A percentile compares a stretch with the other conserved stretches of the same genome.
These are phyloP conservation scores for Penicillium sp. DNA, from an alignment of 2,329 filamentous ascomycete species.

Conservation along the genomic window DNA sequence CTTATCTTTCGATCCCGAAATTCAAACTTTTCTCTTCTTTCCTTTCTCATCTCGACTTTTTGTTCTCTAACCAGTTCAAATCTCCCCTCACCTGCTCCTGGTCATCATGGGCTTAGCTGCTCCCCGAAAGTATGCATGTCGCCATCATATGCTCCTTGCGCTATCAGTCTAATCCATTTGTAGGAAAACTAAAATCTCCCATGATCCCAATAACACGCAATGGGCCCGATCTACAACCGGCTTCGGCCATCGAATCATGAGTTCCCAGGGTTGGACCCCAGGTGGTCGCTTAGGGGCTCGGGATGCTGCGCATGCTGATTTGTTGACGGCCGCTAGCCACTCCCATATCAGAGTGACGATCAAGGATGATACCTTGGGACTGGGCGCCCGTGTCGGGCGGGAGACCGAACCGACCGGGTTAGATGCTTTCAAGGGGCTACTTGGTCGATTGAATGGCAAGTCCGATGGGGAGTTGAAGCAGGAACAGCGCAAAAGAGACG, in stretches of 20 bases:
- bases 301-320: slow-evolving; percentile 70
- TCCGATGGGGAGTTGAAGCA: slow-evolving; percentile 69
- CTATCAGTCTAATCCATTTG: slow-evolving; percentile 7
- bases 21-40: slow-evolving; percentile 7
- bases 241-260: slow-evolving; percentile 88
- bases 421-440: slow-evolving; percentile 78
- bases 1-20: slow-evolving; percentile 1
- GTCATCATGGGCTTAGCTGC: slow-evolving; percentile 66
- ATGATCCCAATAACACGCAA: slow-evolving; percentile 93
- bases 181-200: slow-evolving; percentile 70
- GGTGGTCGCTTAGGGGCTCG: slow-evolving; percentile 78
- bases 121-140: slow-evolving; percentile 60
- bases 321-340: slow-evolving; percentile 76
- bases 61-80: background rate
- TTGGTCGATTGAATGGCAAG: slow-evolving; percentile 88
- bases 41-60: background rate
- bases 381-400: slow-evolving; percentile 76
- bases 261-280: slow-evolving; percentile 85
- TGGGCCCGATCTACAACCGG: slow-evolving; percentile 80
- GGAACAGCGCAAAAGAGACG: slow-evolving; percentile 66
- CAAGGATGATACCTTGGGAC: slow-evolving; percentile 87
- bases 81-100: background rate
- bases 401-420: slow-evolving; percentile 77
- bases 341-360: slow-evolving; percentile 81
- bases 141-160: background rate